These are phyloP conservation scores for Mollisiaceae sp. DNA, from an alignment of 2,329 filamentous ascomycete genomes.

Conservation along the genomic window DNA sequence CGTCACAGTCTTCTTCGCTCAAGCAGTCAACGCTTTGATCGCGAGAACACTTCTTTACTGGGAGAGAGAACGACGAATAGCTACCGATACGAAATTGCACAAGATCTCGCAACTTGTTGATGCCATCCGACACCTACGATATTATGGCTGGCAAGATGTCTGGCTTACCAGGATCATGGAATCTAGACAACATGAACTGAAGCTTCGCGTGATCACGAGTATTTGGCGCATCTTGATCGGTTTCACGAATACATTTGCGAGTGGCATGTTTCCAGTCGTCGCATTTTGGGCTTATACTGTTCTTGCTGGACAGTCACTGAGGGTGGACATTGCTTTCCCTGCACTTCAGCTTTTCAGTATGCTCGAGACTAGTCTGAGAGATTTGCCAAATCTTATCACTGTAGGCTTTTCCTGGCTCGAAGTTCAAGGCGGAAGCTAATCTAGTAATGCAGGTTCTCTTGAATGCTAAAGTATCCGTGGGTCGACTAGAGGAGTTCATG, in stretches of 20 bases:
- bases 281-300: conserved; percentile 84
- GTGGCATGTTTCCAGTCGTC: conserved; percentile 77
- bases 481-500: conserved; percentile 87
- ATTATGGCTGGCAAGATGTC: conserved; percentile 75
- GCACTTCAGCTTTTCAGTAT: conserved; percentile 81
- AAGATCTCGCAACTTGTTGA: conserved; percentile 86
- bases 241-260: conserved; percentile 73
- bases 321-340: conserved; percentile 84
- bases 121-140: conserved; percentile 41
- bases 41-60: conserved; percentile 69
- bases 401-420: conserved; percentile 43
- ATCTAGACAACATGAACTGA: conserved; percentile 70
- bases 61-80: conserved; percentile 72
- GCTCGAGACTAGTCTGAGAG: conserved; percentile 74
- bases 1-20: conserved; percentile 69
- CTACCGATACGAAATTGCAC: conserved; percentile 80
- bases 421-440: background rate
- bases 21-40: conserved; percentile 70
- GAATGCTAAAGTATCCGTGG: conserved; percentile 83
- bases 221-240: conserved; percentile 67
- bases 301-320: conserved; percentile 68
- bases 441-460: conserved; percentile 52
- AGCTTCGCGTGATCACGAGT: conserved; percentile 66
- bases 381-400: conserved; percentile 77
- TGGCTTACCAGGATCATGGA: conserved; percentile 75